A percentile compares a stretch with the other conserved stretches of the same genome.
These are phyloP conservation scores for Marsdenia floribunda DNA, from an alignment of 257 asterid genomes.

Conservation along the genomic window DNA sequence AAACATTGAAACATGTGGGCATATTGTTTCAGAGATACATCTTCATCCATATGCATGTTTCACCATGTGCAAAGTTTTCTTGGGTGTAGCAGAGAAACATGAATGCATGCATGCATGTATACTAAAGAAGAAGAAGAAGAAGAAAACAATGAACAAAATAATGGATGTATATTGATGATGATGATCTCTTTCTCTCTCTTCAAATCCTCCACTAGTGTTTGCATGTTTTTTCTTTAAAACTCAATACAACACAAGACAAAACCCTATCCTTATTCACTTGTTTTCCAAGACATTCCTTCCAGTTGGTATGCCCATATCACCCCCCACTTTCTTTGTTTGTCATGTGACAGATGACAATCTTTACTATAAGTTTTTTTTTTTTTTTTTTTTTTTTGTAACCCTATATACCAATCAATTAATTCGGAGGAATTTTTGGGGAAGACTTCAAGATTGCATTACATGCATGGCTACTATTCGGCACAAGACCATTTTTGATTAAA, in stretches of 20 bases:
- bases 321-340: neutral
- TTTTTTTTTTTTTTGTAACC: no score
- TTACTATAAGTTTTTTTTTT: neutral
- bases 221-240: neutral
- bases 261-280: slow-evolving; percentile 2
- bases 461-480: no score
- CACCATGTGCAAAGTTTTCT: slow-evolving; percentile 2
- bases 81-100: neutral
- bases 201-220: neutral
- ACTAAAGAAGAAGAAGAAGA: neutral
- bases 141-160: neutral
- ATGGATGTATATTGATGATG: no score
- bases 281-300: neutral
- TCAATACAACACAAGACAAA: neutral
- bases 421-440: no score
- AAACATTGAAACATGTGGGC: slow-evolving; percentile 7
- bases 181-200: neutral
- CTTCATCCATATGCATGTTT: neutral
- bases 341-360: neutral
- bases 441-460: no score
- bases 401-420: no score
- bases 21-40: neutral
- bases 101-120: neutral
- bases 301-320: neutral
- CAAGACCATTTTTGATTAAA: no score